Base-by-base conservation (phyloP, 106 monocot genomes). In the Apostasia shenzhenica region DNA sequence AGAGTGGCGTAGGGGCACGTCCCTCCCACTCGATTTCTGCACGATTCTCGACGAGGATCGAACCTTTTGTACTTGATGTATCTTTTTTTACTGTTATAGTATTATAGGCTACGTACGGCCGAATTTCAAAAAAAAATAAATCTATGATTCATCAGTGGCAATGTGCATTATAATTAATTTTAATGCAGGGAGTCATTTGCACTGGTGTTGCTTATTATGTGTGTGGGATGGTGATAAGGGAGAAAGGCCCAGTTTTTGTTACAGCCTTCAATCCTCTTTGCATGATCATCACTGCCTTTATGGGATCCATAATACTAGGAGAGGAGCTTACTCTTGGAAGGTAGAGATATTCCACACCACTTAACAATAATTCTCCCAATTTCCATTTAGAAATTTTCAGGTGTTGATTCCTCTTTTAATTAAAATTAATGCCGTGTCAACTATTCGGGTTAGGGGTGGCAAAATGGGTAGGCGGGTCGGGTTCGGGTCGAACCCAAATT, bases 181-280 rank as follows among this genome's bases (percentile, higher is more conserved):
- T 13, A 1, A 41, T 63, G 55, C 46, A 73, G 73, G 73, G 73
- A 6, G 54, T 66, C 5, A 56, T 66, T 5, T 63, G 73, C 55
- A 26, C 73, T 2, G 73, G 73, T 3, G 45, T 73, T 66, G 12
- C 73, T 14, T 73, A 73, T 45, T 73, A 73, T 52, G 63, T 73
- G 54, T 65, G 65, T 65, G 63, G 73, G 26, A 46, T 56, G 7
- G 65, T 73, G 45, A 56, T 54, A 38, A 73, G 65, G 11, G 55
- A 57, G 56, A 73, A 55, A 51, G 73, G 73, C 3, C 73, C 73
- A 10, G 73, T 73, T 2, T 73, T 73, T 66, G 65, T 65, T 3
- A 73, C 73, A 37, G 73, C 73, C 42, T 73, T 73, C 64, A 63
- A 65, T 6, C 73, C 73, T 46, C 38, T 73, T 3, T 47, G 55